Evolutionary conservation across 331 rosid genomes (phyloP), one percentile per base, ranked within the genome.

Genomic region (Malus hybrid): DNA sequence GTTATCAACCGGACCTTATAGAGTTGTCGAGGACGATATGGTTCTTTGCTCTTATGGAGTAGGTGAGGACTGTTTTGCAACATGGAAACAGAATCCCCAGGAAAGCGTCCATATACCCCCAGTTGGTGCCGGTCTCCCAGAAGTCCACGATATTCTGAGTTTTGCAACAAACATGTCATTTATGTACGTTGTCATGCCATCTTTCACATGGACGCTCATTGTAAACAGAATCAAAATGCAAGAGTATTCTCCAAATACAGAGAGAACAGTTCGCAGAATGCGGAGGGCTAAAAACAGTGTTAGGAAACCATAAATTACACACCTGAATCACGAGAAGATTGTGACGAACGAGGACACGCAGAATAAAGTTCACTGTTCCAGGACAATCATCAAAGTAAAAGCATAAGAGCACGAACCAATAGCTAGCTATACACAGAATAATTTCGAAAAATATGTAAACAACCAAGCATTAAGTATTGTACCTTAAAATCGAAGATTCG

Each of bases 321-420:
- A 72, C 67, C 67, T 58, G 76, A 58, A 22, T 14, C 56, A 22
- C n/a, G 4, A 36, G 57, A 24, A 72, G 5, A 3, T 39, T 58
- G 11, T n/a, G 20, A 24, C 16, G 56, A 30, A 19, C 22, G 18
- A 19, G 15, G 18, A 10, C 24, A 19, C 19, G 7, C 8, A 32
- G 14, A 20, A 20, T 58, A 55, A 58, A 72, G 68, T 24, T 72
- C 76, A 72, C 76, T 72, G 56, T 72, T 72, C 36, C 76, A 58
- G 48, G 33, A 72, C 34, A 72, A 58, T 58, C 36, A 58, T 24
- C 68, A 72, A 58, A 22, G 24, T 4, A 24, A 72, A 58, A 22
- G 12, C 22, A 10, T 15, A 63, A 63, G 39, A 34, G 56, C 39
- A 34, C 8, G 56, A 1, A 52, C 26, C 39, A 28, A 32, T 20